Evolutionary conservation across 306 rosid species (phyloP).

Genomic region (Neltuma alba): DNA sequence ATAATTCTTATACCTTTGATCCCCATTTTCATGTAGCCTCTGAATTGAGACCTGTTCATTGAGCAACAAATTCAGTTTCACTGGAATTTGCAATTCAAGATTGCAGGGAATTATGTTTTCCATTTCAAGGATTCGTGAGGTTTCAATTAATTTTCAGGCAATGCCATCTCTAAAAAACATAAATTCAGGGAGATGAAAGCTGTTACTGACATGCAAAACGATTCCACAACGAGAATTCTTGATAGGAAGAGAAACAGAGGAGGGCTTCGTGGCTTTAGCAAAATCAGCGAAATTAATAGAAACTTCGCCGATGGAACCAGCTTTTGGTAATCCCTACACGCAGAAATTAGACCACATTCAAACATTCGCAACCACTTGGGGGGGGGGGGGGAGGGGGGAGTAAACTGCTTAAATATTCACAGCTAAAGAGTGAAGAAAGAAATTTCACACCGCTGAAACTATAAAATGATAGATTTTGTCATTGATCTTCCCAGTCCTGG

Average conservation of each 20-base stretch:
- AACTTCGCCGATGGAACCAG: constrained; percentile 68
- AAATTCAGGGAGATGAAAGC: background rate
- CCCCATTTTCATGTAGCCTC: constrained; percentile 63
- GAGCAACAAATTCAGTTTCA: constrained; percentile 38
- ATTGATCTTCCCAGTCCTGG: constrained; percentile 70
- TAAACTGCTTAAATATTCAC: background rate
- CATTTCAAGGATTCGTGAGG: too few relatives aligned
- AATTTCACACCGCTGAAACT: constrained; percentile 62
- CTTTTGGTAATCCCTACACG: constrained; percentile 68
- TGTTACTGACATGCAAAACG: constrained; percentile 83
- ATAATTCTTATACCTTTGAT: constrained; percentile 58
- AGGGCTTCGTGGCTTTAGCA: constrained; percentile 69
- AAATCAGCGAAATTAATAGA: constrained; percentile 79
- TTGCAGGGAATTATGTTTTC: background rate
- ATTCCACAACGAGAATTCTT: constrained; percentile 67
- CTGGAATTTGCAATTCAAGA: background rate
- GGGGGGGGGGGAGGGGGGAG: too few relatives aligned
- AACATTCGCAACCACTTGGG: constrained; percentile 3
- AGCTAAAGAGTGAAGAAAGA: background rate
- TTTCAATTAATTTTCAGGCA: too few relatives aligned
- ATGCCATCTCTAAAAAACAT: background rate
- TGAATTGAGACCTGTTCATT: constrained; percentile 71
- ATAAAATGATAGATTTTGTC: constrained; percentile 67
- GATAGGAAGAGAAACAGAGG: constrained; percentile 75
- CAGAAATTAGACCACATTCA: constrained; percentile 33